Base-by-base conservation (phyloP, 2,329 filamentous ascomycete genomes). In the Hymenoscyphus fructigenus region DNA sequence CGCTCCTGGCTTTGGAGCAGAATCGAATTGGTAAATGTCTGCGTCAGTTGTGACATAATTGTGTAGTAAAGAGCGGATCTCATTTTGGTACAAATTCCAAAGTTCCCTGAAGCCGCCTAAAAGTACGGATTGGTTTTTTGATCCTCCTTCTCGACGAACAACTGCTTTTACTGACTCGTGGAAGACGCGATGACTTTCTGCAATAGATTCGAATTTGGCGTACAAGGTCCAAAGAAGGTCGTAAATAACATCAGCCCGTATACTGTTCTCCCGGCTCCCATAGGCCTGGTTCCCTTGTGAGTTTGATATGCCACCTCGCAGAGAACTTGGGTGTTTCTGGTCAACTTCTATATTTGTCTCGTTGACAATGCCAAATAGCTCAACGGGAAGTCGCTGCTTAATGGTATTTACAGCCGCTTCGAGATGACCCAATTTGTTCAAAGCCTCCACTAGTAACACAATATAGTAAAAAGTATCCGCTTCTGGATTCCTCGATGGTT, bases 61-160 rank as follows among this genome's bases (percentile, higher is more conserved):
- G 78, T 98, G 95, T 64, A 99, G 81, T 15, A 99, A 81, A 5
- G 93, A 96, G 53, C 93, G 88, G 70, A 99, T 98, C 82, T 99
- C 95, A 77, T 96, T 98, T 75, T 99, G 95, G 73, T 97, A 94
- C 7, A 99, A 82, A 75, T 97, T 97, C 96, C 96, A 99, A 50
- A 99, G 81, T 78, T 98, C 95, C 74, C 94, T 95, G 79, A 99
- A 99, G 63, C 93, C 93, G 63, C 92, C 89, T 5, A 92, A 89
- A 59, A 98, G 83, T 0, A 86, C 84, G 50, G 80, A 84, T 71
- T 86, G 80, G 80, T 89, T 81, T 26, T 53, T 53, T 76, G 87
- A 63, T 75, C 77, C 59, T 4, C 90, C 91, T 74, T 98, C 93
- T 59, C 96, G 88, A 67, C 89, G 88, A 62, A 94, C 88, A 65